Percentiles rank a stretch among this genome's conserved stretches.
These are phyloP conservation scores for Cytospora paraplurivora DNA, from an alignment of 2,329 filamentous ascomycete genomes.

Conservation along the genomic window DNA sequence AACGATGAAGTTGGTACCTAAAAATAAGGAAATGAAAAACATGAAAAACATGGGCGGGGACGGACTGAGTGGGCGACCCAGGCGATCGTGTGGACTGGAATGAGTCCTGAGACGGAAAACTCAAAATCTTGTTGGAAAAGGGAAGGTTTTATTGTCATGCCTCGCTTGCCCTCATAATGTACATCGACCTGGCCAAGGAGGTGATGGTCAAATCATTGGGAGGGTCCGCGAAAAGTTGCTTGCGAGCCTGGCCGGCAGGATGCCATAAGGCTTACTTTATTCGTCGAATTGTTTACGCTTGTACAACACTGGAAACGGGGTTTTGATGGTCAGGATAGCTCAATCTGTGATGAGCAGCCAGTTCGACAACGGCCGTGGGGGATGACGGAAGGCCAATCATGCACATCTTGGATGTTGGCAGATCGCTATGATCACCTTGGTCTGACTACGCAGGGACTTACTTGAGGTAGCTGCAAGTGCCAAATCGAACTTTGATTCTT, in stretches of 20 bases:
- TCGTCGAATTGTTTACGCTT: not conserved
- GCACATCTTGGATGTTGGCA: not conserved
- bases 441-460: not conserved
- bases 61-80: too few relatives aligned
- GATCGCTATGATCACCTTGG: not conserved
- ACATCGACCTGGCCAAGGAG: not conserved
- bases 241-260: not conserved
- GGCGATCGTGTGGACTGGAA: too few relatives aligned
- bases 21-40: not conserved
- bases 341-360: not conserved
- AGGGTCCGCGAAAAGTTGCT: not conserved
- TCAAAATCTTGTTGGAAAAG: not conserved
- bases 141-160: not conserved
- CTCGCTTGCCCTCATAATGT: not conserved
- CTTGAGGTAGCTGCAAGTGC: not conserved
- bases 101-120: too few relatives aligned
- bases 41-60: too few relatives aligned
- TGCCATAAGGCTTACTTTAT: not conserved
- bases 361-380: not conserved
- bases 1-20: too few relatives aligned
- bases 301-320: not conserved
- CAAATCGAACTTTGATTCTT: too few relatives aligned
- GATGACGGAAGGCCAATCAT: not conserved
- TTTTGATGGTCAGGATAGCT: not conserved
- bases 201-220: not conserved